Evolutionary conservation across 2,329 filamentous ascomycete species (phyloP).

Genomic region (Nothophaeocryptopus gaeumannii): DNA sequence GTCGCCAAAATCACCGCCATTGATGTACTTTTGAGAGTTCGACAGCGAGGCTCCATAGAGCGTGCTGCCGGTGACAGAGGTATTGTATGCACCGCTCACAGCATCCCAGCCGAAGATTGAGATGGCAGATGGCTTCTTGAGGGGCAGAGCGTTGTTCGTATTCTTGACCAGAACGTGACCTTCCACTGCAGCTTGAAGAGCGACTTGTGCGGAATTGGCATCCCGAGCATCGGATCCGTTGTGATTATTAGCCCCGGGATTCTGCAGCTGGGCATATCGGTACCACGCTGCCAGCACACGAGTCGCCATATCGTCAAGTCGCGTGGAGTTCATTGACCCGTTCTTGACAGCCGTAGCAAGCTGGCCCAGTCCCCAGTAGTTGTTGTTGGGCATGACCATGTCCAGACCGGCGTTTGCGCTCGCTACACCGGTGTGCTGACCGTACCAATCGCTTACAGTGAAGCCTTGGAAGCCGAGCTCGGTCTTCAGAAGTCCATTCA

Average conservation of each 20-base stretch:
- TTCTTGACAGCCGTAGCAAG: constrained; percentile 33
- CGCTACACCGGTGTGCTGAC: constrained; percentile 32
- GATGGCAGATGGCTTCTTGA: constrained; percentile 50
- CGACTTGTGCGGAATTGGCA: constrained; percentile 44
- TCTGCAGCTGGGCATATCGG: constrained; percentile 19
- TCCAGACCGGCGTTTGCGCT: constrained; percentile 33
- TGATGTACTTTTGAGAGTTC: constrained; percentile 19
- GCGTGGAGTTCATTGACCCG: constrained; percentile 30
- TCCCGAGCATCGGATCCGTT: constrained; percentile 54
- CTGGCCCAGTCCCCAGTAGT: constrained; percentile 28
- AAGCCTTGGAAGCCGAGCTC: constrained; percentile 48
- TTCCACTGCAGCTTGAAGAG: constrained; percentile 57
- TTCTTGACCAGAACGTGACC: constrained; percentile 65
- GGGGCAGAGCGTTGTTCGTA: constrained; percentile 51
- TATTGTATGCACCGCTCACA: constrained; percentile 17
- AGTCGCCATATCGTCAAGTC: constrained; percentile 37
- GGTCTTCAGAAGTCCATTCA: constrained; percentile 66
- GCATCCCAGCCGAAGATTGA: constrained; percentile 44
- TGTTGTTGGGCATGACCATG: constrained; percentile 31
- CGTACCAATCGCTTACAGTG: constrained; percentile 51
- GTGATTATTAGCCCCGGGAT: constrained; percentile 51
- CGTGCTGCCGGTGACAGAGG: constrained; percentile 6
- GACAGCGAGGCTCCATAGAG: constrained; percentile 13
- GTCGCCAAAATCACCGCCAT: constrained; percentile 13
- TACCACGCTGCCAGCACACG: constrained; percentile 32